Conservation (phyloP, 2,329 filamentous ascomycete genomes). For the Pseudonectria foliicola region DNA sequence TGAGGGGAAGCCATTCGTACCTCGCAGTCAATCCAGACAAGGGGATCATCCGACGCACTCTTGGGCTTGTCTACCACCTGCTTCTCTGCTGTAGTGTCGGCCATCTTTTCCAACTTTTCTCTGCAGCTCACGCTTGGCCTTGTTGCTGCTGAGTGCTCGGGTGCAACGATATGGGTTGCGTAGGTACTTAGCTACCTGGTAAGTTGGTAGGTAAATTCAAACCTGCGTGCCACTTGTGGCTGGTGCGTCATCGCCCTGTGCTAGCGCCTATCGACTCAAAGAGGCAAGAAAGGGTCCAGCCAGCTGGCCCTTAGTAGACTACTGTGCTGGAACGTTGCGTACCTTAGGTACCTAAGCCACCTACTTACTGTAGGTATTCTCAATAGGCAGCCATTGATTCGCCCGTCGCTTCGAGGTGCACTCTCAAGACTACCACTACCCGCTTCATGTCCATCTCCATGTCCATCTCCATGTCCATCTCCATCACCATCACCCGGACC, state of each 20-base stretch:
- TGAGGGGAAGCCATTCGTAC: constrained; percentile 24
- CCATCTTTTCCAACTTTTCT: constrained; percentile 7
- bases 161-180: no score
- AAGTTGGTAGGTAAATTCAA: no score
- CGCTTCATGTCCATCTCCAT: no score
- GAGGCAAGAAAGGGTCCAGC: background rate
- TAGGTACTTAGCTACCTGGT: no score
- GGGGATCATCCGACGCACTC: constrained; percentile 42
- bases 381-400: constrained; percentile 11
- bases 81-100: constrained; percentile 8
- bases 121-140: no score
- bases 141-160: no score
- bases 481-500: no score
- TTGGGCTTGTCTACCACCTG: constrained; percentile 12
- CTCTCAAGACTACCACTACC: constrained; percentile 1
- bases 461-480: no score
- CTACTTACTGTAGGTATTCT: background rate
- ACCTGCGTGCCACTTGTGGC: no score
- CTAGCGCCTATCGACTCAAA: no score
- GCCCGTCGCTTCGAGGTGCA: constrained; percentile 1
- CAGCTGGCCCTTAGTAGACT: constrained; percentile 1
- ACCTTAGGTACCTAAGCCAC: constrained; percentile 13
- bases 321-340: constrained; percentile 24
- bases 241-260: no score
- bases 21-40: constrained; percentile 80